phyloP scores from a whole-genome alignment of 2,329 filamentous ascomycete genomes.

The Eutypella sp. region DNA sequence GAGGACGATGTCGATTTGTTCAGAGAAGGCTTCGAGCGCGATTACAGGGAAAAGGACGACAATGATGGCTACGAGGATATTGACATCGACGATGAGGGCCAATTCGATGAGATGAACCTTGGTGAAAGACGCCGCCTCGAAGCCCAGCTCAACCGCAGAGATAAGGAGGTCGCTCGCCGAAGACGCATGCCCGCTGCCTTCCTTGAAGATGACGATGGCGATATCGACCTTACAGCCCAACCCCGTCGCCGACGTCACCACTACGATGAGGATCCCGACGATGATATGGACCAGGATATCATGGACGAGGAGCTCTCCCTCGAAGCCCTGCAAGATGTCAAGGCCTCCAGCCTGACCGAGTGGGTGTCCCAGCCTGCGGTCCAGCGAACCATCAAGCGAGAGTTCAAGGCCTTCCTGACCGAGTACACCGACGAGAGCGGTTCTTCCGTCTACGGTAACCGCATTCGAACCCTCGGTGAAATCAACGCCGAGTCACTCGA shows the following conservation, averaged over 20 bases:
- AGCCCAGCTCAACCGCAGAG: slow-evolving; percentile 66
- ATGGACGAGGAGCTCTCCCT: slow-evolving; percentile 94
- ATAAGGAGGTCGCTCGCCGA: slow-evolving; percentile 63
- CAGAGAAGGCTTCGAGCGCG: slow-evolving; percentile 65
- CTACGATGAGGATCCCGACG: slow-evolving; percentile 92
- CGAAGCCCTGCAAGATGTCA: slow-evolving; percentile 87
- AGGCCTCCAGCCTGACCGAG: slow-evolving; percentile 86
- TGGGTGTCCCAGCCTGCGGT: slow-evolving; percentile 91
- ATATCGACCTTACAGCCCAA: slow-evolving; percentile 80
- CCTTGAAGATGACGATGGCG: slow-evolving; percentile 78
- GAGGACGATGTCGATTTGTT: slow-evolving; percentile 80
- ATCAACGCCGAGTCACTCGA: slow-evolving; percentile 95
- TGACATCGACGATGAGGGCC: slow-evolving; percentile 72
- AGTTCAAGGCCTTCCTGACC: slow-evolving; percentile 96
- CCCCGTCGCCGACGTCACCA: slow-evolving; percentile 79
- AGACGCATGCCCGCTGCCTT: slow-evolving; percentile 68
- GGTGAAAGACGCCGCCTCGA: slow-evolving; percentile 67
- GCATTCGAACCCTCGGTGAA: slow-evolving; percentile 92
- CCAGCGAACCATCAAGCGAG: slow-evolving; percentile 86
- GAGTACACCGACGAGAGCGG: slow-evolving; percentile 90
- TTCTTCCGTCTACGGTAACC: slow-evolving; percentile 88
- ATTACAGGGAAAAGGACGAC: slow-evolving; percentile 62
- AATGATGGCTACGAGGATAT: slow-evolving; percentile 66
- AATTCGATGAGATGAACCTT: slow-evolving; percentile 66
- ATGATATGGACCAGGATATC: slow-evolving; percentile 86